Evolutionary conservation across 2,329 filamentous ascomycete genomes (phyloP), one percentile per base, ranked within the genome.

Genomic region (Apiospora koreana): DNA sequence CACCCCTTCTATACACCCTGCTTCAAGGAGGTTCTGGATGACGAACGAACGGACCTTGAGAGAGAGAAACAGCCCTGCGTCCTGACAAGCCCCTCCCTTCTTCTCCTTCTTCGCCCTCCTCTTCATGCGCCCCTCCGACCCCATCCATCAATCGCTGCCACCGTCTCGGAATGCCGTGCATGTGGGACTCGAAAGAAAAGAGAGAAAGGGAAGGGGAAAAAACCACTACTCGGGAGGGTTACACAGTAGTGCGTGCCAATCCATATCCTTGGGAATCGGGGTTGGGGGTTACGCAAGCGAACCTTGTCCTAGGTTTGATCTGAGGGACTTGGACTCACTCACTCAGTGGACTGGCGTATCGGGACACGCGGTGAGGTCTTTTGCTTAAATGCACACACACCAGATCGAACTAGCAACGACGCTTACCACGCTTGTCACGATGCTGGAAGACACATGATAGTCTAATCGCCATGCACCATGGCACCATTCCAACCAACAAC

Each of bases 341-440:
- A n/a, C n/a, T n/a, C n/a, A 35, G 35, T 35, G 50, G 25, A 31
- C 50, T 31, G 50, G 50, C 50, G 50, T 58, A 58, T 58, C 14
- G 54, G 54, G 28, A 38, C 54, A 62, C 54, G 54, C 54, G 54
- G 54, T 62, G 18, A 31, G 3, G 54, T 38, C 50, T 62, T 38
- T 46, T 35, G 8, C 4, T 5, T 38, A 38, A 9, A 62, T n/a
- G 35, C 21, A 62, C 9, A 23, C 18, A 7, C 54, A 62, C n/a
- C n/a, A 62, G 54, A 38, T 62, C 28, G 54, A 38, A 38, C 54
- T 62, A 62, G 54, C 54, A 62, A 62, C 28, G 28, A 62, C 54
- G 54, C 54, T 62, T 62, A 62, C 31, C 54, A 62, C 54, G 54
- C 54, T 62, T 62, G 31, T 38, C 54, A 38, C 54, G 54, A 62